Evolutionary conservation across 1,284 basidiomycete genomes (phyloP), one percentile per base, ranked within the genome.

Genomic region (Ustilago trichophora): DNA sequence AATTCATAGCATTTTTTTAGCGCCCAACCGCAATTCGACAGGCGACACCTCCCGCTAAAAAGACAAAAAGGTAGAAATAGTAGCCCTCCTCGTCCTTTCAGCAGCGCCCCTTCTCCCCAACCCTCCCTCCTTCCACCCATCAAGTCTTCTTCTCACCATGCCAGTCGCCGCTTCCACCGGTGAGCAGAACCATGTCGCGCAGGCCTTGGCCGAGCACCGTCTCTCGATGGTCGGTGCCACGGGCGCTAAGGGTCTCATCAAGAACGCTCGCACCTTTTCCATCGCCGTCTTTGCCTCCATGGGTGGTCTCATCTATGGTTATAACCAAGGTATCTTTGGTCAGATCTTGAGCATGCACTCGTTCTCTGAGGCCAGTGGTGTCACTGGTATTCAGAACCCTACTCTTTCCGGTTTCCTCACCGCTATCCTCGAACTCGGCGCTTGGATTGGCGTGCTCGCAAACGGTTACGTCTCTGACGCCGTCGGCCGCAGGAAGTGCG

Each of bases 281-380:
- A 77, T 76, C 27, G 75, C 75, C 35, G 53, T 77, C 26, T 77
- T 77, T 40, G 90, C 88, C 0, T 89, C 88, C 13, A 86, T 91
- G 69, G 91, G 90, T 4, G 90, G 91, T 0, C 78, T 91, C 41
- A 87, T 89, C 21, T 92, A 92, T 80, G 90, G 90, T 5, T 89
- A 89, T 79, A 88, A 89, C 69, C 88, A 89, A 74, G 88, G 88
- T 31, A 64, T 73, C 62, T 76, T 75, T 26, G 73, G 73, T 35
- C 74, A 91, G 78, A 87, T 92, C 8, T 85, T 92, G 13, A 89
- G 90, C n/a, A 92, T 91, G 90, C 83, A 84, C 42, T 88, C 90
- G 65, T 91, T 92, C 70, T 67, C 85, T 26, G 68, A 80, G 44
- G 84, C 87, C 11, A 91, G 87, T 86, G 88, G 88, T 7, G 83